Evolutionary conservation across 2,329 filamentous ascomycete species (phyloP).

Genomic region (Immersiporthe knoxdaviesiana): DNA sequence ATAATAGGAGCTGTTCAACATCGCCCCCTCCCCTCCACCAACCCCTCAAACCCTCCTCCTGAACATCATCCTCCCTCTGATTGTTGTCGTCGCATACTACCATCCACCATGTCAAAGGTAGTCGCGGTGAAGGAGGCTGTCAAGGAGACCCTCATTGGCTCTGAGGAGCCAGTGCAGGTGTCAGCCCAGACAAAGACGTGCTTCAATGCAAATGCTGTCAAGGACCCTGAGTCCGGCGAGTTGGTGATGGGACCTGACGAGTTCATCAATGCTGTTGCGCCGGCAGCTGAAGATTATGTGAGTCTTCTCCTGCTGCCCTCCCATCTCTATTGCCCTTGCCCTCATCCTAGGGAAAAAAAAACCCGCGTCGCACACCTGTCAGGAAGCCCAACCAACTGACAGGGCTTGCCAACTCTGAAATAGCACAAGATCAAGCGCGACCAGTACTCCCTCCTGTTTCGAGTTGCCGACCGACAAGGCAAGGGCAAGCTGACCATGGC

Average conservation of each 20-base stretch:
- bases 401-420: conserved; percentile 18
- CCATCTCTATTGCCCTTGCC: conserved; percentile 12
- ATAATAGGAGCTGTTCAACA: not conserved
- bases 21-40: not conserved
- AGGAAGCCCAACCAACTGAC: conserved; percentile 21
- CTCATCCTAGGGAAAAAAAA: not conserved
- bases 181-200: conserved; percentile 75
- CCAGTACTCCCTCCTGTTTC: conserved; percentile 93
- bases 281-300: conserved; percentile 87
- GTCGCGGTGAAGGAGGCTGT: conserved; percentile 67
- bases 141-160: conserved; percentile 78
- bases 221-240: conserved; percentile 76
- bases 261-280: conserved; percentile 90
- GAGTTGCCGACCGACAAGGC: conserved; percentile 80
- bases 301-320: conserved; percentile 49
- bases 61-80: not conserved
- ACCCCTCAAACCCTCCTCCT: not conserved
- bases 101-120: conserved; percentile 46
- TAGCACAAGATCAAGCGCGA: conserved; percentile 98
- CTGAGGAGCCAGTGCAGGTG: conserved; percentile 60
- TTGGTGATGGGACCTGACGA: conserved; percentile 80
- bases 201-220: conserved; percentile 76
- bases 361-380: not conserved
- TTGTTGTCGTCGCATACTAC: conserved; percentile 1
- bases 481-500: conserved; percentile 74